Base-by-base conservation (phyloP, 2,329 filamentous ascomycete species). In the Colletotrichum higginsianum region DNA sequence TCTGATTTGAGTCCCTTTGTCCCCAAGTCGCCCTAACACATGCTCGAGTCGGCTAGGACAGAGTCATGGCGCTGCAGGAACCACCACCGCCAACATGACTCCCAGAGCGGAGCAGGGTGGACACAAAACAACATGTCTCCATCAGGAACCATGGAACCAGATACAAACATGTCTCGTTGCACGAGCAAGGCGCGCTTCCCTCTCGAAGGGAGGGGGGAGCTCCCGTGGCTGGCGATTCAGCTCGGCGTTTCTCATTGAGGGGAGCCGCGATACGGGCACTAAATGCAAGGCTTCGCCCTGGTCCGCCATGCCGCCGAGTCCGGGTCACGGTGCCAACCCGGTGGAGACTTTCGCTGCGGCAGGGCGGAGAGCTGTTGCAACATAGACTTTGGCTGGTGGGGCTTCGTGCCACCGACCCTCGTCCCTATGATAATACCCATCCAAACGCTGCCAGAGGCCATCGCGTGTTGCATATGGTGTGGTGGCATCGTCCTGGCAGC, bases 21-120 rank as follows among this genome's bases (percentile, higher is more conserved):
- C 35, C 55, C n/a, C 38, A 35, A 44, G 38, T 21, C 38, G 44
- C 49, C 38, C 49, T 53, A 38, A 11, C 21, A 53, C 38, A 63
- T 18, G 21, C 1, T 53, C 18, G n/a, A 42, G 46, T 26, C 35
- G 35, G 53, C 56, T 13, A 18, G 35, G 38, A 46, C 21, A 53
- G 65, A 68, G 68, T 62, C 65, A 68, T 71, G 63, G 42, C 49
- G 46, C 52, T n/a, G 64, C 67, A 60, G 50, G 15, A 35, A 49
- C 57, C 52, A 53, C 46, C 65, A 68, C 65, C 46, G 52, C 46
- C 42, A 60, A 60, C 68, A 68, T 71, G 58, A 68, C 65, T 68
- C n/a, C 68, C 58, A 64, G 58, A 60, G 58, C 53, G 68, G 65
- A 68, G 52, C 52, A 40, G n/a, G 16, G 52, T 62, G 47, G 65